Conservation (phyloP, 306 rosid species). For the Ammopiptanthus mongolicus region DNA sequence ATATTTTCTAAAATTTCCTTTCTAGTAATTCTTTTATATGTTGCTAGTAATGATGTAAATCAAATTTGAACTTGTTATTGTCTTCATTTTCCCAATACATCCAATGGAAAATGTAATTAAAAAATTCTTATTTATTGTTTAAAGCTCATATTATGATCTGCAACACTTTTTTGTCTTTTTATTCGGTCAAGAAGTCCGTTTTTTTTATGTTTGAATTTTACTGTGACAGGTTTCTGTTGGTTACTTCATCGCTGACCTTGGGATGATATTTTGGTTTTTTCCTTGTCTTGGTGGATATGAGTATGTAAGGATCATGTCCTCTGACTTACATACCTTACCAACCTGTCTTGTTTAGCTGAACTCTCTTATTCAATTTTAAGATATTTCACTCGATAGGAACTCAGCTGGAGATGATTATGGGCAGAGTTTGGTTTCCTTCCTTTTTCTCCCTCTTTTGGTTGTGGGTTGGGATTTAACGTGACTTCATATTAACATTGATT, state of each 20-base stretch:
- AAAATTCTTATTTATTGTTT: neutral
- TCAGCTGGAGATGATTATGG: conserved; percentile 21
- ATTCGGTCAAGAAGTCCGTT: conserved; percentile 9
- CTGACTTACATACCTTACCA: conserved; percentile 8
- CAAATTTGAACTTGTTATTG: neutral
- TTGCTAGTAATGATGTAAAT: neutral
- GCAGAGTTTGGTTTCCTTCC: conserved; percentile 16
- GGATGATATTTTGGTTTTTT: conserved; percentile 83
- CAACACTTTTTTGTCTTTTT: neutral
- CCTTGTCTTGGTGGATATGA: conserved; percentile 95
- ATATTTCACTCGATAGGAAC: conserved; percentile 20
- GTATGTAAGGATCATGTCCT: conserved; percentile 71
- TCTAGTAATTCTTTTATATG: neutral
- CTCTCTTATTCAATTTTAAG: conserved; percentile 26
- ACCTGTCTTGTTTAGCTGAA: conserved; percentile 6
- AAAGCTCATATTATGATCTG: neutral
- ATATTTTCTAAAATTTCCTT: neutral
- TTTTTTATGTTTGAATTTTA: conserved; percentile 7
- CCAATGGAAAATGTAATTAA: neutral
- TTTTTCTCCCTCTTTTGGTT: conserved; percentile 2
- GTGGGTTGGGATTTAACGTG: conserved; percentile 17
- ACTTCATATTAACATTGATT: conserved; percentile 32
- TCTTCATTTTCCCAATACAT: neutral
- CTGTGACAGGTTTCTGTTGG: conserved; percentile 79
- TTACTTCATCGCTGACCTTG: conserved; percentile 85